A percentile compares a stretch with the other conserved stretches of the same genome.
Evolutionary conservation across 2,329 filamentous ascomycete species (phyloP).

Genomic region (Trichophyton simii): DNA sequence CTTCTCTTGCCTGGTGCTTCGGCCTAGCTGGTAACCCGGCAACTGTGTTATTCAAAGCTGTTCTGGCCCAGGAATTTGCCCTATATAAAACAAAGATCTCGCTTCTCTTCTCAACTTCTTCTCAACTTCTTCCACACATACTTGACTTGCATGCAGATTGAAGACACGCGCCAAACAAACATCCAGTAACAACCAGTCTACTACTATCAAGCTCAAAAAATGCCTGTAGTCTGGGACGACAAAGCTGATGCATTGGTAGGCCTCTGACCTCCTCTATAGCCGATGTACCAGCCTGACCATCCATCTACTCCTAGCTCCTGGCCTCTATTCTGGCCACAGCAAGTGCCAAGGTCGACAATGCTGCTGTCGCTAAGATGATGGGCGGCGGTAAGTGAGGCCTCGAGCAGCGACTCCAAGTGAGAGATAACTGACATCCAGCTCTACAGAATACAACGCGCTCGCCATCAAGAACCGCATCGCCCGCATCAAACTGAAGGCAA

Average conservation of each 20-base stretch:
- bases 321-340: neutral
- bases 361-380: neutral
- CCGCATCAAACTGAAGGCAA: neutral
- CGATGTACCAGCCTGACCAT: neutral
- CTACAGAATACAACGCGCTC: neutral
- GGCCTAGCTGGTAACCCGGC: neutral
- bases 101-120: neutral
- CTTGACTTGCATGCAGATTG: neutral
- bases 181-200: neutral
- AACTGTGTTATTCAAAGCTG: conserved; percentile 1
- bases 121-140: neutral
- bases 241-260: neutral
- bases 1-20: neutral
- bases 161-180: neutral
- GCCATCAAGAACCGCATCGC: neutral
- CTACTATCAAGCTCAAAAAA: neutral
- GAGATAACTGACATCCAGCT: neutral
- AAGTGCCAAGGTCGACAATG: neutral
- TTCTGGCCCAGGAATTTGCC: neutral
- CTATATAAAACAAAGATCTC: neutral
- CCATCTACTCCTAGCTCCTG: neutral
- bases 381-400: neutral
- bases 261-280: neutral
- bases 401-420: neutral
- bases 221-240: neutral